Percentiles rank a stretch among this genome's conserved stretches.
Conservation (phyloP, 208 protist species). For the Wallacemonas collosoma region DNA sequence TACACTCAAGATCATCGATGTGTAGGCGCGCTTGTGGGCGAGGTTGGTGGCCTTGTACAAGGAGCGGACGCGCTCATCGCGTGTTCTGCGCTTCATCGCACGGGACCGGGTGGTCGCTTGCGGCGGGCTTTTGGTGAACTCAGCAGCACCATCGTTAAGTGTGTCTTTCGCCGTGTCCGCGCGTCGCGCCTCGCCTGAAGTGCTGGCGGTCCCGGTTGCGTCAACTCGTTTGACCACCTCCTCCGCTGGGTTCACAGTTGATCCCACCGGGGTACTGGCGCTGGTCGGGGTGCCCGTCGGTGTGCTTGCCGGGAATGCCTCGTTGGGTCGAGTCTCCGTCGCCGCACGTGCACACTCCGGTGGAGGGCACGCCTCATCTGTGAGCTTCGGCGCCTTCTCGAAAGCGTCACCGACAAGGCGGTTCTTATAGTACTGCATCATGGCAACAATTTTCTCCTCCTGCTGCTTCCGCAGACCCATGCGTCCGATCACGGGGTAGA, state of each 20-base stretch:
- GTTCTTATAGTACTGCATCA: constrained; percentile 20
- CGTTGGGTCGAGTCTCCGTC: too few relatives aligned
- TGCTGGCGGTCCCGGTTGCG: too few relatives aligned
- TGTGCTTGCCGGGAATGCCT: too few relatives aligned
- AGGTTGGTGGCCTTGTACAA: constrained; percentile 41
- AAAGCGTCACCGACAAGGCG: background rate
- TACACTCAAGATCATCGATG: constrained; percentile 32
- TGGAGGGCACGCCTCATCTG: background rate
- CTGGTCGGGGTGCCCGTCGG: too few relatives aligned
- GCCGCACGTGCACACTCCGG: background rate
- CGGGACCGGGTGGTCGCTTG: background rate
- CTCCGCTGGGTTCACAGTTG: too few relatives aligned
- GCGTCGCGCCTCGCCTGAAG: too few relatives aligned
- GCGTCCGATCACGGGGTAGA: constrained; percentile 28
- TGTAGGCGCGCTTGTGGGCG: constrained; percentile 60
- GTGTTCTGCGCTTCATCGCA: constrained; percentile 56
- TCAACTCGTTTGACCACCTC: too few relatives aligned
- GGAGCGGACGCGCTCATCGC: constrained; percentile 38
- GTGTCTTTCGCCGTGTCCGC: too few relatives aligned
- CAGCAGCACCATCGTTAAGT: too few relatives aligned
- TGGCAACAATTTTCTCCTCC: constrained; percentile 19
- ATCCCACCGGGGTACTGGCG: too few relatives aligned
- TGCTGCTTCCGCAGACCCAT: constrained; percentile 37
- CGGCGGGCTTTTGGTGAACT: too few relatives aligned
- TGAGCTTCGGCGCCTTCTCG: background rate